Evolutionary conservation across 2,329 filamentous ascomycete genomes (phyloP).

Genomic region (Ceratocystis harringtonii): DNA sequence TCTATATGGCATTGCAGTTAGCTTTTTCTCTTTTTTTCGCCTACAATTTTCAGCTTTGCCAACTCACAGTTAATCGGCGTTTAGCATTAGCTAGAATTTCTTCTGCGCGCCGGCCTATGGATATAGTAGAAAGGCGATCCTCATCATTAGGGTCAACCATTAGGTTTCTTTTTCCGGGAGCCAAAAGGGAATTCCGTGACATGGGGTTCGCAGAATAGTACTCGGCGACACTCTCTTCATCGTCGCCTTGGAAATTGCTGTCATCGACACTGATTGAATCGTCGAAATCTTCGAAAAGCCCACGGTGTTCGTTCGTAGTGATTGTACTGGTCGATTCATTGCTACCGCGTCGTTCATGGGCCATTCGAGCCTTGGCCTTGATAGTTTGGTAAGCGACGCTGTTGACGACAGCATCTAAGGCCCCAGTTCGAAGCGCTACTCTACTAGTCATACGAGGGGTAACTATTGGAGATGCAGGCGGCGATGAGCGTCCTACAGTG

Average conservation of each 20-base stretch:
- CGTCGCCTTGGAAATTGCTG: constrained; percentile 51
- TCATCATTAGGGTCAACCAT: constrained; percentile 28
- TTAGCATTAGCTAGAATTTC: constrained; percentile 89
- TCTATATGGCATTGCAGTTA: constrained; percentile 33
- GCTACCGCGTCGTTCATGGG: constrained; percentile 38
- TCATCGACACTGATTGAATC: constrained; percentile 47
- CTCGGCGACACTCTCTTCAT: constrained; percentile 50
- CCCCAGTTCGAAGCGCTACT: constrained; percentile 16
- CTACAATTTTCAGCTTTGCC: background rate
- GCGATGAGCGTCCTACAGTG: constrained; percentile 30
- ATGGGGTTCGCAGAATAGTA: constrained; percentile 36
- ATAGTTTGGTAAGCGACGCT: constrained; percentile 31
- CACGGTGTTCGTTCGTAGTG: constrained; percentile 34
- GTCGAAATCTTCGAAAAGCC: constrained; percentile 46
- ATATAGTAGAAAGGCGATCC: constrained; percentile 54
- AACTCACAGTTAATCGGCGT: constrained; percentile 64
- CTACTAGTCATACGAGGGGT: constrained; percentile 22
- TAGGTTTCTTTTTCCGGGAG: constrained; percentile 20
- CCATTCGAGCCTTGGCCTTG: constrained; percentile 22
- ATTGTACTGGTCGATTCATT: constrained; percentile 48
- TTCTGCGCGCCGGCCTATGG: constrained; percentile 70
- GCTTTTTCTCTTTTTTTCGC: constrained; percentile 20
- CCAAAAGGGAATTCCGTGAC: constrained; percentile 21
- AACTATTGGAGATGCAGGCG: constrained; percentile 26
- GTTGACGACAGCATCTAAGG: constrained; percentile 15